These are phyloP conservation scores for Suillus plorans DNA, from an alignment of 768 basidiomycete genomes.

Conservation along the genomic window DNA sequence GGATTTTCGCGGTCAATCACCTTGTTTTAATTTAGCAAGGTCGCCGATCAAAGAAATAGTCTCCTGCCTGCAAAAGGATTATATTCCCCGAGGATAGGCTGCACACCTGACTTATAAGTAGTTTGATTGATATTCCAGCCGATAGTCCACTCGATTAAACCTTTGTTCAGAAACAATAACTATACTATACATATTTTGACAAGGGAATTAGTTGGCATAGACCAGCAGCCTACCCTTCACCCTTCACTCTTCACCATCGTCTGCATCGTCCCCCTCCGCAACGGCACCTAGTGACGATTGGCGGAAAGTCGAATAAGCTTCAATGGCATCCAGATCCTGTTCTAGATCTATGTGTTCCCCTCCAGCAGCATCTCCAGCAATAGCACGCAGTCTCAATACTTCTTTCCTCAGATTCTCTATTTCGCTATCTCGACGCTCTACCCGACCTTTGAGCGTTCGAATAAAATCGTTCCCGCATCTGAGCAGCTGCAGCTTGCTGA, in stretches of 20 bases:
- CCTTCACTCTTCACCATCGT: constrained; percentile 24
- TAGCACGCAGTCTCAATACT: constrained; percentile 54
- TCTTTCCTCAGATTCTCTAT: constrained; percentile 67
- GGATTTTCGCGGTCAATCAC: neutral
- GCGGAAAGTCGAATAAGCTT: constrained; percentile 22
- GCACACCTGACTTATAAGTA: neutral
- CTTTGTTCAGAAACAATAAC: neutral
- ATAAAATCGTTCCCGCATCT: constrained; percentile 92
- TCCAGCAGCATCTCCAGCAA: constrained; percentile 25
- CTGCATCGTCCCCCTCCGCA: constrained; percentile 31
- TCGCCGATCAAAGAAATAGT: neutral
- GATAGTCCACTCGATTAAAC: neutral
- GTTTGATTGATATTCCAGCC: neutral
- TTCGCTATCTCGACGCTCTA: constrained; percentile 80
- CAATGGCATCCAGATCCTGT: constrained; percentile 31
- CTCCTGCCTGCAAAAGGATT: neutral
- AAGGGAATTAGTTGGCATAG: neutral
- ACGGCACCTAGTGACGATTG: constrained; percentile 23
- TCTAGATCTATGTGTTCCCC: constrained; percentile 26
- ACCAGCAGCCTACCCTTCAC: constrained; percentile 6
- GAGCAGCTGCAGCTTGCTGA: constrained; percentile 90
- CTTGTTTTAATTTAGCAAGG: neutral
- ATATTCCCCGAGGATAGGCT: neutral
- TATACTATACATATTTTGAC: constrained; percentile 3
- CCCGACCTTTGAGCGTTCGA: constrained; percentile 67